Percentiles rank a stretch among this genome's conserved stretches.
phyloP scores from a whole-genome alignment of 345 rosid genomes.

The Populus simonii region DNA sequence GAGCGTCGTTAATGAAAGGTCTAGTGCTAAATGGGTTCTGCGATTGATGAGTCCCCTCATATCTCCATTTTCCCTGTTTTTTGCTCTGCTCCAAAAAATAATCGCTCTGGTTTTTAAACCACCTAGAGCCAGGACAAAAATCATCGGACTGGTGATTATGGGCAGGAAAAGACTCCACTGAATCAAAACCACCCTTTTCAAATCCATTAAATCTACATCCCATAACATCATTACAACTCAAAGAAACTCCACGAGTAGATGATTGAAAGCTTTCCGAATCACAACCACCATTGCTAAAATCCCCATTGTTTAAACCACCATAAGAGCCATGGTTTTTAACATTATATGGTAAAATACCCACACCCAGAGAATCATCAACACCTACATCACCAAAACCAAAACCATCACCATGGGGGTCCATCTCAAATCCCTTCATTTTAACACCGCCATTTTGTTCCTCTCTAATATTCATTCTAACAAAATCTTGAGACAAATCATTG shows the following conservation, averaged over 20 bases:
- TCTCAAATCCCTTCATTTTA: conserved; percentile 32
- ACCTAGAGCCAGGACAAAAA: conserved; percentile 13
- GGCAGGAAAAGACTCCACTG: conserved; percentile 29
- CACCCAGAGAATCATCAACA: conserved; percentile 21
- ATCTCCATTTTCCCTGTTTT: conserved; percentile 21
- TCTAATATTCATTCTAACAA: conserved; percentile 42
- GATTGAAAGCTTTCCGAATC: conserved; percentile 28
- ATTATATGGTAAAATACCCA: conserved; percentile 10
- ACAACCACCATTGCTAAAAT: conserved; percentile 18
- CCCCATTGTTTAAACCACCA: conserved; percentile 26
- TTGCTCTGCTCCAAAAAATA: conserved; percentile 30
- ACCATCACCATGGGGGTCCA: conserved; percentile 30
- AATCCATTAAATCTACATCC: conserved; percentile 30
- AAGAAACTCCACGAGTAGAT: conserved; percentile 17
- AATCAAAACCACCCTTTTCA: conserved; percentile 17
- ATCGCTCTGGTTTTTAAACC: conserved; percentile 29
- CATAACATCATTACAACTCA: conserved; percentile 22
- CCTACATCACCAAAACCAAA: conserved; percentile 15
- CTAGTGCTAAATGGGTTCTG: conserved; percentile 14
- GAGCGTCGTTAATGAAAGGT: conserved; percentile 19
- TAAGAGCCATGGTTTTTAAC: conserved; percentile 20
- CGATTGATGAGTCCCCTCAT: background rate
- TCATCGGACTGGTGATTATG: conserved; percentile 17
- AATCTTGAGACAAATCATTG: conserved; percentile 35
- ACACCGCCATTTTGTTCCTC: conserved; percentile 25